Percentiles rank a stretch among this genome's conserved stretches.
Conservation (phyloP, 1,284 basidiomycete species). For the Melampsora americana region DNA sequence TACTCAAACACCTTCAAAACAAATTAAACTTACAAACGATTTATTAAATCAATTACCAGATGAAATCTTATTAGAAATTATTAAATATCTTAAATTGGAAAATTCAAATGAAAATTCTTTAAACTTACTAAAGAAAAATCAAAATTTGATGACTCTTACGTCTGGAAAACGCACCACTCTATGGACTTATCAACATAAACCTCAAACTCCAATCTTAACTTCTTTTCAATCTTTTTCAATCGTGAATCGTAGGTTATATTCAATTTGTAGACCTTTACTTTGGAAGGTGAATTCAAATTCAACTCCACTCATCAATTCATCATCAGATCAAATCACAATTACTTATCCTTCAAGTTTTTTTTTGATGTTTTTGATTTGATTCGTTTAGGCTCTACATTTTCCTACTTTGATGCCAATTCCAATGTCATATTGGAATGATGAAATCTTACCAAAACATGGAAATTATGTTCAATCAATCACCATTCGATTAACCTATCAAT, state of each 20-base stretch:
- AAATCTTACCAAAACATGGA: neutral
- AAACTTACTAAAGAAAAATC: neutral
- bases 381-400: neutral
- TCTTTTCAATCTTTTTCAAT: neutral
- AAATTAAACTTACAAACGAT: no score
- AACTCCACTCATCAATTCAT: neutral
- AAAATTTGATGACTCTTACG: neutral
- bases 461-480: neutral
- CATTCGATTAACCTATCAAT: neutral
- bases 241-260: slow-evolving; percentile 1
- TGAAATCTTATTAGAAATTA: neutral
- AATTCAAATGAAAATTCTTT: no score
- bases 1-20: no score
- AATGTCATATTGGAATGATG: neutral
- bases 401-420: neutral
- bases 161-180: neutral
- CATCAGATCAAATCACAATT: neutral
- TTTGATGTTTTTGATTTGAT: neutral
- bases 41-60: neutral
- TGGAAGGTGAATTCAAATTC: neutral
- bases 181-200: neutral
- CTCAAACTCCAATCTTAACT: neutral
- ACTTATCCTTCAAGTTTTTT: neutral
- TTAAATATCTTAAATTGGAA: neutral
- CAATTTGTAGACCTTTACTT: slow-evolving; percentile 1